These are phyloP conservation scores for Brettanomyces nanus DNA, from an alignment of 805 yeast species.

Conservation along the genomic window DNA sequence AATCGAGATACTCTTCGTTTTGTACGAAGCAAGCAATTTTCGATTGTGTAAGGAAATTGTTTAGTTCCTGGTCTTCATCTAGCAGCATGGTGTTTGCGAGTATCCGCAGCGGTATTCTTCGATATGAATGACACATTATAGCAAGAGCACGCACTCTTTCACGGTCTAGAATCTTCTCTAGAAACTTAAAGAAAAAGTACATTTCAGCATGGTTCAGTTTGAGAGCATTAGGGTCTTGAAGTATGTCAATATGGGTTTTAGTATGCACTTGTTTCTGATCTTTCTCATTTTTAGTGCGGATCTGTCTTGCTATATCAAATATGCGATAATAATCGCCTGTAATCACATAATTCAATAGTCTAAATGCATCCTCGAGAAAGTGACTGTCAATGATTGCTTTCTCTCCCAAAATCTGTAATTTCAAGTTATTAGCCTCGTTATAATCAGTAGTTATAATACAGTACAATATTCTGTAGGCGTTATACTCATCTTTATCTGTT, in stretches of 20 bases:
- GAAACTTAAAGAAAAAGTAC: slow-evolving; percentile 25
- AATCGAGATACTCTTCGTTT: slow-evolving; percentile 18
- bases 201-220: slow-evolving; percentile 14
- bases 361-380: slow-evolving; percentile 27
- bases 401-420: slow-evolving; percentile 15
- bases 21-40: slow-evolving; percentile 28
- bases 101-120: slow-evolving; percentile 29
- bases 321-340: slow-evolving; percentile 46
- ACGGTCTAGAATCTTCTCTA: slow-evolving; percentile 47
- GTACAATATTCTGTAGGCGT: slow-evolving; percentile 67
- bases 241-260: background rate
- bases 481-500: slow-evolving; percentile 48
- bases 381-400: slow-evolving; percentile 9
- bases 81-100: slow-evolving; percentile 13
- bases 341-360: slow-evolving; percentile 26
- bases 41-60: slow-evolving; percentile 34
- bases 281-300: slow-evolving; percentile 8
- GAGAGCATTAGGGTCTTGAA: slow-evolving; percentile 10
- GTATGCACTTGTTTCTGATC: slow-evolving; percentile 10
- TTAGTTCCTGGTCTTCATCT: slow-evolving; percentile 30
- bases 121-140: slow-evolving; percentile 49
- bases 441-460: slow-evolving; percentile 64
- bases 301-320: slow-evolving; percentile 34
- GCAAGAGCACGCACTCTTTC: slow-evolving; percentile 51
- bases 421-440: slow-evolving; percentile 43